Evolutionary conservation across 805 yeast species (phyloP), one percentile per base, ranked within the genome.

Genomic region (Yamadazyma olivae): DNA sequence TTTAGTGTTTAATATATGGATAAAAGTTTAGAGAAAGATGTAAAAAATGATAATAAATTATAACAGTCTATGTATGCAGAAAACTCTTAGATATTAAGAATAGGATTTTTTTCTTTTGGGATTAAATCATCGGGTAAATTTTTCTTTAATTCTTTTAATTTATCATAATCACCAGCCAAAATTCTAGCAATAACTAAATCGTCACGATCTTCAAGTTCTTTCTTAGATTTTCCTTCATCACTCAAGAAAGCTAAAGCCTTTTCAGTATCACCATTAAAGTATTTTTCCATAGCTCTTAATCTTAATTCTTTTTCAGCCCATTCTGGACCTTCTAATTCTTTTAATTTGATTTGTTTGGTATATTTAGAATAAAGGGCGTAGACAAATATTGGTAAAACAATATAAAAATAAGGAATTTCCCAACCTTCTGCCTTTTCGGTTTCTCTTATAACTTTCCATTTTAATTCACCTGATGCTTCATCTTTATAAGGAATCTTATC

Each of bases 251-350:
- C 77, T 44, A 63, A 61, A 36, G 79, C 81, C 51, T 69, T 69
- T 30, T 57, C 69, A 27, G 70, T 59, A 51, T 67, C 74, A 35
- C 75, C 77, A 43, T 71, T 74, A 63, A 70, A 72, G 45, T 73
- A 75, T 48, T 77, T 76, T 57, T 83, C 87, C 68, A 78, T 78
- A 35, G 73, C 74, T 70, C 95, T 81, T 57, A 82, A 72, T 51
- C 85, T 70, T 59, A 86, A 75, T 66, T 86, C 95, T 56, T 83
- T 77, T 56, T 77, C 76, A 27, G 95, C 95, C 95, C 95, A 86
- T 50, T 79, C 85, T 41, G 72, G 71, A 50, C 74, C 74, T 20
- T 65, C 70, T 25, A 46, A 42, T 32, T 58, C 68, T 49, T 71
- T 57, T 48, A 56, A 55, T 48, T 56, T 56, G 62, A 59, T 57